Conservation (phyloP, 2,329 filamentous ascomycete species). For the Alternaria sp. region DNA sequence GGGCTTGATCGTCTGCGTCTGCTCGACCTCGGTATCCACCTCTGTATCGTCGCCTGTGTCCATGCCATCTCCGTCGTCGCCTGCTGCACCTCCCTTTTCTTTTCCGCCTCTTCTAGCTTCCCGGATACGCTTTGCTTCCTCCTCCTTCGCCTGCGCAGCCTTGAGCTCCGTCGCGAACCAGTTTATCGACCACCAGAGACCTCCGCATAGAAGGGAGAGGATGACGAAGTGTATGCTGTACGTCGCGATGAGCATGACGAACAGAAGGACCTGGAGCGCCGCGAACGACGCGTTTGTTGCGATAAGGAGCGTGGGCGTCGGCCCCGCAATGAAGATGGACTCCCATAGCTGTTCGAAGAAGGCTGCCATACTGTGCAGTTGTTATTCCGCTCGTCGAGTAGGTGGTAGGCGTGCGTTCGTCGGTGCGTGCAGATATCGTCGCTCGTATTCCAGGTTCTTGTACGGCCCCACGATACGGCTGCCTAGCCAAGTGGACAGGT, state of each 20-base stretch:
- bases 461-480: conserved; percentile 23
- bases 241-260: conserved; percentile 77
- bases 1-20: conserved; percentile 29
- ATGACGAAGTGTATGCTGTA: conserved; percentile 88
- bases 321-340: conserved; percentile 90
- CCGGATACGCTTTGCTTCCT: conserved; percentile 56
- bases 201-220: conserved; percentile 77
- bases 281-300: conserved; percentile 92
- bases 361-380: conserved; percentile 42
- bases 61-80: conserved; percentile 45
- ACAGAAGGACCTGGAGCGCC: conserved; percentile 78
- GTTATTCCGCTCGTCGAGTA: background rate
- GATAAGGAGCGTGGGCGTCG: conserved; percentile 84
- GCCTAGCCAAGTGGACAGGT: conserved; percentile 31
- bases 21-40: conserved; percentile 46
- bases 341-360: conserved; percentile 82
- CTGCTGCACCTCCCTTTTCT: conserved; percentile 26
- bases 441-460: background rate
- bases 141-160: conserved; percentile 54
- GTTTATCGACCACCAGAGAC: conserved; percentile 93
- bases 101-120: conserved; percentile 54
- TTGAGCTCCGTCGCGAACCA: conserved; percentile 83
- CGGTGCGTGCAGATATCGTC: conserved; percentile 13
- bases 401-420: background rate
- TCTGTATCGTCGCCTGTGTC: conserved; percentile 57